Evolutionary conservation across 805 yeast genomes (phyloP).

Genomic region (Starmera caribaea): DNA sequence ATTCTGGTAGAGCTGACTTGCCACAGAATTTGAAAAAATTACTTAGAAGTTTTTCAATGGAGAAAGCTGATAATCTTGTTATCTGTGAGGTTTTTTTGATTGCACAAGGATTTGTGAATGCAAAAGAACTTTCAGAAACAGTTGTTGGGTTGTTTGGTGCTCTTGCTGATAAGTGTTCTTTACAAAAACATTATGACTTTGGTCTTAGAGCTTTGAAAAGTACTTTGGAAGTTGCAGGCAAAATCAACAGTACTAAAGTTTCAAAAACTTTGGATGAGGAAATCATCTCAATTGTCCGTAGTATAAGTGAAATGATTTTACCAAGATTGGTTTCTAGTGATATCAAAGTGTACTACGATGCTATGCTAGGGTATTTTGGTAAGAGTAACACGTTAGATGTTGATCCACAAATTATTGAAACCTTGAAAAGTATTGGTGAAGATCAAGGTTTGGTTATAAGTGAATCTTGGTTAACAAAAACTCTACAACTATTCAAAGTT

Average conservation of each 20-base stretch:
- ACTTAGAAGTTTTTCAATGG: constrained; percentile 70
- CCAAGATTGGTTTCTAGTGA: constrained; percentile 62
- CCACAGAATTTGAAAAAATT: constrained; percentile 82
- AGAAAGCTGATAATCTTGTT: constrained; percentile 53
- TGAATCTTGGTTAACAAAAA: constrained; percentile 41
- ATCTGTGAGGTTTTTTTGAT: constrained; percentile 67
- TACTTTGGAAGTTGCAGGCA: constrained; percentile 51
- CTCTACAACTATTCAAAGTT: constrained; percentile 51
- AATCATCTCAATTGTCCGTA: constrained; percentile 30
- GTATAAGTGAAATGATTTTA: constrained; percentile 50
- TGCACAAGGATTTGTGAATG: constrained; percentile 57
- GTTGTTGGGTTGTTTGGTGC: constrained; percentile 46
- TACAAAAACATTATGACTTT: constrained; percentile 79
- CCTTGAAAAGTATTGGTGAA: constrained; percentile 20
- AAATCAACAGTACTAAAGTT: constrained; percentile 22
- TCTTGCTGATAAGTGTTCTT: constrained; percentile 32
- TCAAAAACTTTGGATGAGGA: constrained; percentile 15
- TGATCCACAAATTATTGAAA: constrained; percentile 17
- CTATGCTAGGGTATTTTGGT: constrained; percentile 19
- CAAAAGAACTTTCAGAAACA: constrained; percentile 32
- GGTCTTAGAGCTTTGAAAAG: constrained; percentile 77
- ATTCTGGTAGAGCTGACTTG: constrained; percentile 69
- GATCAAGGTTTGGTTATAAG: constrained; percentile 24
- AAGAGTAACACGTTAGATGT: constrained; percentile 14
- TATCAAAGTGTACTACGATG: constrained; percentile 25